Conservation (phyloP, 2,329 filamentous ascomycete genomes). For the Cercospora citrullina region DNA sequence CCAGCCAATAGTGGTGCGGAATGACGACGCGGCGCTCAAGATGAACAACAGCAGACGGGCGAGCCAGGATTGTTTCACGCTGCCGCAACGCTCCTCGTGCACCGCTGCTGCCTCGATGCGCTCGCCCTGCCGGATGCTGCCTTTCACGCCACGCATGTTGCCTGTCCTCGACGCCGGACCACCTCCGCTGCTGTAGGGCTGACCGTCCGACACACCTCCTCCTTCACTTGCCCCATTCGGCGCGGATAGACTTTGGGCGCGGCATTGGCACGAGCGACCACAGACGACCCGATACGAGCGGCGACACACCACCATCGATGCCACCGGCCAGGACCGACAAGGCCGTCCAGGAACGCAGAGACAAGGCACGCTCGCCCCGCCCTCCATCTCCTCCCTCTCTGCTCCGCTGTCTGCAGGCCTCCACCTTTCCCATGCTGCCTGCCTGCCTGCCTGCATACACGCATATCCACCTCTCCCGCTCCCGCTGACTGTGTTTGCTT, state of each 20-base stretch:
- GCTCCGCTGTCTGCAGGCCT: not conserved
- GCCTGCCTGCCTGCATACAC: not conserved
- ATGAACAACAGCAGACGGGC: not conserved
- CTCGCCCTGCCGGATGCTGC: not conserved
- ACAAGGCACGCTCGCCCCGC: conserved; percentile 30
- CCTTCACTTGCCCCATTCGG: conserved; percentile 9
- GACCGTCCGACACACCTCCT: not conserved
- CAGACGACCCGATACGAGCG: not conserved
- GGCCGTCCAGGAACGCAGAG: conserved; percentile 39
- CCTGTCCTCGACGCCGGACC: not conserved
- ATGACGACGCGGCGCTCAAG: not conserved
- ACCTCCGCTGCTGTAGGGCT: not conserved
- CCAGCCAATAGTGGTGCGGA: not conserved
- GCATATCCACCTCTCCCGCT: conserved; percentile 9
- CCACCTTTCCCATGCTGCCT: not conserved
- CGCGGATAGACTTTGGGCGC: conserved; percentile 6
- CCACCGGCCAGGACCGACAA: conserved; percentile 38
- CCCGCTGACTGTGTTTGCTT: conserved; percentile 12
- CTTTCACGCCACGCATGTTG: not conserved
- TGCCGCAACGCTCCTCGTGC: not conserved
- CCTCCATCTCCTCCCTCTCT: not conserved
- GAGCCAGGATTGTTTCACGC: conserved; percentile 1
- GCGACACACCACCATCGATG: conserved; percentile 11
- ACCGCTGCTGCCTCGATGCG: not conserved
- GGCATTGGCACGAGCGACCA: not conserved